Percentiles rank a stretch among this genome's conserved stretches.
Evolutionary conservation across 148 eudicot species (phyloP).

Genomic region (Linanthus parryae): DNA sequence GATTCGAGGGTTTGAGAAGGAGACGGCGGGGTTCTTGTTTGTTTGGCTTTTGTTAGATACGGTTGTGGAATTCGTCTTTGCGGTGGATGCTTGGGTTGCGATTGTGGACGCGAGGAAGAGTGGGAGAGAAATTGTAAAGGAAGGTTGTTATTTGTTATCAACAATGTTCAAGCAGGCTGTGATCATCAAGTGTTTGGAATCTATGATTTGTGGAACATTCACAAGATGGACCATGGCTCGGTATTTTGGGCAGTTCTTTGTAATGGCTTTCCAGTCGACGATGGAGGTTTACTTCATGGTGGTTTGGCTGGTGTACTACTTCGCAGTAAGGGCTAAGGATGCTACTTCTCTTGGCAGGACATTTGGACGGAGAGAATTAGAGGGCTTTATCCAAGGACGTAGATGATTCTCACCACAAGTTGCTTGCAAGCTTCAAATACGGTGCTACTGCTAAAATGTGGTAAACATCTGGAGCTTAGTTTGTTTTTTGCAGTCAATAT

Average conservation of each 20-base stretch:
- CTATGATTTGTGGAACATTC: conserved; percentile 62
- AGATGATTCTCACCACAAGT: conserved; percentile 24
- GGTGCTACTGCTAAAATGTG: conserved; percentile 13
- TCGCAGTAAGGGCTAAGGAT: conserved; percentile 57
- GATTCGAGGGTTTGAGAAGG: conserved; percentile 55
- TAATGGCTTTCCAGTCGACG: conserved; percentile 47
- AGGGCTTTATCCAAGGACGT: conserved; percentile 52
- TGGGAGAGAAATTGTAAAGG: conserved; percentile 68
- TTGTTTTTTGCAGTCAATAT: conserved; percentile 19
- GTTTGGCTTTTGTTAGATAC: conserved; percentile 71
- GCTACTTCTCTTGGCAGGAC: conserved; percentile 61
- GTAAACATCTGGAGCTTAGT: conserved; percentile 23
- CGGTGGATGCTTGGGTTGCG: conserved; percentile 82
- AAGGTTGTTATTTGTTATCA: conserved; percentile 65
- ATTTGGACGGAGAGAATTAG: conserved; percentile 79
- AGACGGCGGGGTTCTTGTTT: conserved; percentile 54
- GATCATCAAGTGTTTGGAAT: conserved; percentile 66
- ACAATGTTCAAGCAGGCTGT: conserved; percentile 59
- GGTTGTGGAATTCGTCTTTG: conserved; percentile 56
- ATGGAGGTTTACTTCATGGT: conserved; percentile 89
- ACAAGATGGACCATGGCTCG: conserved; percentile 50
- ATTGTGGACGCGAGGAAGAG: conserved; percentile 67
- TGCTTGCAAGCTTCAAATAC: conserved; percentile 9
- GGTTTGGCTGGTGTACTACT: conserved; percentile 74
- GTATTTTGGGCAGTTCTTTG: conserved; percentile 42